Evolutionary conservation across 768 basidiomycete genomes (phyloP).

Genomic region (Lactarius trivialis): DNA sequence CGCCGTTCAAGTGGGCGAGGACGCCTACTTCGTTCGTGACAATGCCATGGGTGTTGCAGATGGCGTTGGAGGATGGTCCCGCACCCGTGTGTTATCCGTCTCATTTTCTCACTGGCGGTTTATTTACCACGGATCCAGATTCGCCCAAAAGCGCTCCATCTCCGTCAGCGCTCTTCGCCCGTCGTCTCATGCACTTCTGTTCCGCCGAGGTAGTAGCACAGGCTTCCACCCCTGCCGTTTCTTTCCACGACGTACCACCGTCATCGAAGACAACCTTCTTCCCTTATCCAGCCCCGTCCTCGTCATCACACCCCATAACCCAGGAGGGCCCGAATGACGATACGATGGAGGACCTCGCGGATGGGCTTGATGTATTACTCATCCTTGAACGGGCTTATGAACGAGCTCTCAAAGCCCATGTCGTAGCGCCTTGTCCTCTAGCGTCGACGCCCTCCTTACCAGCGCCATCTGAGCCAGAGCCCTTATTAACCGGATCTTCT

Average conservation of each 20-base stretch:
- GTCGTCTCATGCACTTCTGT: slow-evolving; percentile 81
- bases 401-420: slow-evolving; percentile 55
- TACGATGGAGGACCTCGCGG: slow-evolving; percentile 54
- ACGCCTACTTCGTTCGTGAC: slow-evolving; percentile 77
- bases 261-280: background rate
- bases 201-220: slow-evolving; percentile 48
- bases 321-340: slow-evolving; percentile 42
- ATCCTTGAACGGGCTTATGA: slow-evolving; percentile 69
- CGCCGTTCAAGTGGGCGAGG: slow-evolving; percentile 83
- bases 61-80: slow-evolving; percentile 90
- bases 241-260: slow-evolving; percentile 11
- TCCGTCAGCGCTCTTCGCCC: slow-evolving; percentile 56
- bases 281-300: slow-evolving; percentile 1
- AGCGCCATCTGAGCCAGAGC: slow-evolving; percentile 23
- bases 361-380: slow-evolving; percentile 62
- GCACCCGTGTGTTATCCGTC: slow-evolving; percentile 29
- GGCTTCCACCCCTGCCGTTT: slow-evolving; percentile 20
- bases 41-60: slow-evolving; percentile 94
- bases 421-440: slow-evolving; percentile 28
- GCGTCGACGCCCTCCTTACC: slow-evolving; percentile 18
- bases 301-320: slow-evolving; percentile 5
- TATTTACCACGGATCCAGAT: background rate
- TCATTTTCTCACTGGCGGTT: background rate
- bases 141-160: slow-evolving; percentile 26
- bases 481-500: slow-evolving; percentile 55